These are phyloP conservation scores for Ophiostoma piceae DNA, from an alignment of 2,329 filamentous ascomycete genomes.

Conservation along the genomic window DNA sequence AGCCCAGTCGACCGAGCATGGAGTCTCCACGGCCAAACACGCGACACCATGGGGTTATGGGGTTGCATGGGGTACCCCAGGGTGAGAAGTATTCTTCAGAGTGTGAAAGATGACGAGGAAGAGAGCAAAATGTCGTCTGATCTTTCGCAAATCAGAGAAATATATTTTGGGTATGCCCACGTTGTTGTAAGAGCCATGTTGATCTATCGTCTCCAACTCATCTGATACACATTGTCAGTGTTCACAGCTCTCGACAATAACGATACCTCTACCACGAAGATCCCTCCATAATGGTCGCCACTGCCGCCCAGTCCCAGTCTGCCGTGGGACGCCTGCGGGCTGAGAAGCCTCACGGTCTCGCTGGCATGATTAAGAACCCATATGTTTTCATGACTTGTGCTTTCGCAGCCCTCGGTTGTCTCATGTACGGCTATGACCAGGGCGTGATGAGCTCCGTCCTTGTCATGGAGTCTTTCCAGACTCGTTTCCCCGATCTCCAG, in stretches of 20 bases:
- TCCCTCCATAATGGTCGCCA: constrained; percentile 1
- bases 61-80: neutral
- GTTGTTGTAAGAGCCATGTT: neutral
- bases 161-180: neutral
- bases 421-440: constrained; percentile 22
- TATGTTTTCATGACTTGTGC: constrained; percentile 36
- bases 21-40: neutral
- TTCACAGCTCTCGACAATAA: no score
- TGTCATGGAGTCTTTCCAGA: constrained; percentile 22
- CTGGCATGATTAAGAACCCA: constrained; percentile 39
- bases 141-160: neutral
- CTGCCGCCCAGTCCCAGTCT: constrained; percentile 32
- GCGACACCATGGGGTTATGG: neutral
- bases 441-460: constrained; percentile 21
- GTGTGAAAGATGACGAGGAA: no score
- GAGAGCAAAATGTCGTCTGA: no score
- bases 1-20: neutral
- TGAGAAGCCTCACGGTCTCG: constrained; percentile 36
- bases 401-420: constrained; percentile 21
- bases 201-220: no score
- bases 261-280: neutral
- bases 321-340: constrained; percentile 38
- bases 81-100: no score
- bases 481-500: constrained; percentile 19
- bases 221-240: no score